Percentiles rank a stretch among this genome's conserved stretches.
phyloP scores from a whole-genome alignment of 1,139 yeast species.

The Trichomonascaceae sp. region DNA sequence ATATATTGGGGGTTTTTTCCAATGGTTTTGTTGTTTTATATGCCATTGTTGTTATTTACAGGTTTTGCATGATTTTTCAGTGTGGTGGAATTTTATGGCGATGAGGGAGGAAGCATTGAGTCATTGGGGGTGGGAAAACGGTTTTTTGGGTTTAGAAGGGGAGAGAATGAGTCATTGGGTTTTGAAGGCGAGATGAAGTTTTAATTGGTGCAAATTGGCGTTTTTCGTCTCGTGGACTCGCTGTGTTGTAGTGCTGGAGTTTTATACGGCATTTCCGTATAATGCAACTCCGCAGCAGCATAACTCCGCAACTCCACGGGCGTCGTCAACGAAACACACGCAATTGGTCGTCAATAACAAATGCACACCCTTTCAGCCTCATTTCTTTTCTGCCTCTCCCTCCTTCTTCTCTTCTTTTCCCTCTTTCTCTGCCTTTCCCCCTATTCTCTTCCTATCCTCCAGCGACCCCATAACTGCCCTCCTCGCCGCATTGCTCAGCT shows the following conservation, averaged over 20 bases:
- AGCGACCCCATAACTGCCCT: slow-evolving; percentile 12
- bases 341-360: too few relatives aligned
- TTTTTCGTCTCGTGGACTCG: too few relatives aligned
- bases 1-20: not conserved
- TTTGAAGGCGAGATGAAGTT: too few relatives aligned
- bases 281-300: too few relatives aligned
- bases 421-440: not conserved
- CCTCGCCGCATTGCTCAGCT: slow-evolving; percentile 17
- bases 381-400: too few relatives aligned
- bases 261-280: too few relatives aligned
- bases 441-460: not conserved
- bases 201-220: too few relatives aligned
- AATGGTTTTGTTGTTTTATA: not conserved
- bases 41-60: not conserved
- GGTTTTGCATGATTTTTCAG: not conserved
- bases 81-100: not conserved
- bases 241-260: too few relatives aligned
- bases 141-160: not conserved
- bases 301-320: not conserved
- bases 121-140: not conserved
- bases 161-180: not conserved
- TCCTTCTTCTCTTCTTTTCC: not conserved
- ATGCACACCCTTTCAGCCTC: too few relatives aligned
- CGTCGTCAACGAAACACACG: too few relatives aligned
- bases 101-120: not conserved